Evolutionary conservation across 2,329 filamentous ascomycete species (phyloP).

Genomic region (Colletotrichum godetiae): DNA sequence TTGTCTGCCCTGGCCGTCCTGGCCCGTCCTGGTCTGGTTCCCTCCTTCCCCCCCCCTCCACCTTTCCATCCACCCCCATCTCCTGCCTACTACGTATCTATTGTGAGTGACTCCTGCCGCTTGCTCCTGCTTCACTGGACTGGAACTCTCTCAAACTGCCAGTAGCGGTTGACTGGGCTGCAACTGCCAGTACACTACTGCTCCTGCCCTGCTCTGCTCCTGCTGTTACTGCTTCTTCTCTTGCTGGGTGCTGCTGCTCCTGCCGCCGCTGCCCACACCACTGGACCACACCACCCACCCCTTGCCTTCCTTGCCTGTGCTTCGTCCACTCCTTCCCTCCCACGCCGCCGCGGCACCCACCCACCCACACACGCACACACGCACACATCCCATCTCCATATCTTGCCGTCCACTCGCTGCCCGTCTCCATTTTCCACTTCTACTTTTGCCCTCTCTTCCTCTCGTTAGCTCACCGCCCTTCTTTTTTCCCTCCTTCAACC

Average conservation of each 20-base stretch:
- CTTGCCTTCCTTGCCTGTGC: background rate
- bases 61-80: conserved; percentile 6
- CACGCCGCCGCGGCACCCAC: conserved; percentile 8
- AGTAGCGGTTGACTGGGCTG: background rate
- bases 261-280: background rate
- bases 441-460: conserved; percentile 43
- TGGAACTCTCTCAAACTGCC: background rate
- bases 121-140: background rate
- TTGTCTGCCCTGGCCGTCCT: conserved; percentile 10
- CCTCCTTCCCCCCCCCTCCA: conserved; percentile 5
- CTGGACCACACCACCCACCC: background rate
- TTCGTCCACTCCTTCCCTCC: conserved; percentile 33
- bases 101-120: conserved; percentile 16
- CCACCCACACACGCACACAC: conserved; percentile 38
- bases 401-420: conserved; percentile 37
- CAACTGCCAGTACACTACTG: background rate
- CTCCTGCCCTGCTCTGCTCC: background rate
- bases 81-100: conserved; percentile 36
- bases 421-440: conserved; percentile 46
- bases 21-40: conserved; percentile 25
- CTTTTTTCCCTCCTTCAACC: conserved; percentile 44
- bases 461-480: conserved; percentile 44
- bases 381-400: conserved; percentile 42
- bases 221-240: background rate
- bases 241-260: background rate